Percentiles rank a stretch among this genome's conserved stretches.
Conservation (phyloP, 176 grass and related monocot species). For the Triticum aestivum region DNA sequence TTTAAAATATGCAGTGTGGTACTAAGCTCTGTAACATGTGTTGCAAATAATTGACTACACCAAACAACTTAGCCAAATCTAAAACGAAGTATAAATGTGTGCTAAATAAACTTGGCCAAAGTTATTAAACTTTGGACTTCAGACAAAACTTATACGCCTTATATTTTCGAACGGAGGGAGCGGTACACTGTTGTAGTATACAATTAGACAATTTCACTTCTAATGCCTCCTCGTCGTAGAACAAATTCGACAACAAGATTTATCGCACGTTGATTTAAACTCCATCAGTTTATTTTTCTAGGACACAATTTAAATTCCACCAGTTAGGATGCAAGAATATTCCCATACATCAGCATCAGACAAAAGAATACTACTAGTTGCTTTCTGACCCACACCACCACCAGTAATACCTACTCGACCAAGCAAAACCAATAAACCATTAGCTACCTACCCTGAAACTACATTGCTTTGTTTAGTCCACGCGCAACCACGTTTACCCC, state of each 20-base stretch:
- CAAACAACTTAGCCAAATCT: background rate
- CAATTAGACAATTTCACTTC: background rate
- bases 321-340: background rate
- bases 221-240: background rate
- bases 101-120: background rate
- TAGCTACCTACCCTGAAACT: constrained; percentile 1
- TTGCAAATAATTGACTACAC: background rate
- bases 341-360: background rate
- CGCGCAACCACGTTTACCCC: background rate
- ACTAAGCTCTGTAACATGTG: background rate
- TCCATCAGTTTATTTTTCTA: background rate
- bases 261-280: background rate
- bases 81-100: background rate
- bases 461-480: background rate
- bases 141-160: too few species aligned
- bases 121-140: background rate
- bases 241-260: background rate
- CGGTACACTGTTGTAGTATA: background rate
- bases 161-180: too few species aligned
- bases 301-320: background rate
- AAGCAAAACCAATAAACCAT: background rate
- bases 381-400: background rate
- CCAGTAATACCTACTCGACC: background rate
- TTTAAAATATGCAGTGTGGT: background rate
- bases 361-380: background rate